A percentile compares a stretch with the other conserved stretches of the same genome.
Conservation (phyloP, 2,329 filamentous ascomycete species). For the Trichoderma arundinaceum region DNA sequence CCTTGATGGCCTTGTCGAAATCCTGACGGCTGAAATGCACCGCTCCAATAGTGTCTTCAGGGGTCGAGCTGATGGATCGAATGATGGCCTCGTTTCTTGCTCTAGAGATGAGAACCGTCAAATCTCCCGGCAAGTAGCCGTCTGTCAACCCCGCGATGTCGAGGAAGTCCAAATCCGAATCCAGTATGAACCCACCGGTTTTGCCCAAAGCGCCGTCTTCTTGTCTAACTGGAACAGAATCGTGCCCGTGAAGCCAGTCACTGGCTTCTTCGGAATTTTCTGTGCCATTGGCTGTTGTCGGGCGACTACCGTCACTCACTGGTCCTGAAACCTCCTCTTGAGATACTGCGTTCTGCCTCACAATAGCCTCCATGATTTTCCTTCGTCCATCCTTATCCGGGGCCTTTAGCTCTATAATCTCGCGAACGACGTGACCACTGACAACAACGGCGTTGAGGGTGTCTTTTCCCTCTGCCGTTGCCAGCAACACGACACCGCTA, state of each 20-base stretch:
- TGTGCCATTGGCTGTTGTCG: constrained; percentile 61
- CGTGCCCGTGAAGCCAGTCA: constrained; percentile 81
- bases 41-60: constrained; percentile 51
- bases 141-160: constrained; percentile 94
- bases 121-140: constrained; percentile 96
- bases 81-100: constrained; percentile 93
- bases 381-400: constrained; percentile 90
- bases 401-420: constrained; percentile 87
- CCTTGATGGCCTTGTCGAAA: constrained; percentile 83
- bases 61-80: constrained; percentile 67
- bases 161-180: constrained; percentile 82
- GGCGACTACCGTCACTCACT: constrained; percentile 56
- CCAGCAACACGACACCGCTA: constrained; percentile 82
- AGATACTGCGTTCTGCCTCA: constrained; percentile 58
- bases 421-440: constrained; percentile 87
- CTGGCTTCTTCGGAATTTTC: constrained; percentile 59
- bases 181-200: constrained; percentile 71
- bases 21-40: constrained; percentile 74
- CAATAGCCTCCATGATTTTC: constrained; percentile 81
- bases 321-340: constrained; percentile 47
- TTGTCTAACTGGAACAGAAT: constrained; percentile 55
- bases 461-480: constrained; percentile 92
- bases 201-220: constrained; percentile 41
- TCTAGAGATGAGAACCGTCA: constrained; percentile 82
- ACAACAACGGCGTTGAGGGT: constrained; percentile 88